Base-by-base conservation (phyloP, 148 eudicot species). In the Vaccinium myrtillus region DNA sequence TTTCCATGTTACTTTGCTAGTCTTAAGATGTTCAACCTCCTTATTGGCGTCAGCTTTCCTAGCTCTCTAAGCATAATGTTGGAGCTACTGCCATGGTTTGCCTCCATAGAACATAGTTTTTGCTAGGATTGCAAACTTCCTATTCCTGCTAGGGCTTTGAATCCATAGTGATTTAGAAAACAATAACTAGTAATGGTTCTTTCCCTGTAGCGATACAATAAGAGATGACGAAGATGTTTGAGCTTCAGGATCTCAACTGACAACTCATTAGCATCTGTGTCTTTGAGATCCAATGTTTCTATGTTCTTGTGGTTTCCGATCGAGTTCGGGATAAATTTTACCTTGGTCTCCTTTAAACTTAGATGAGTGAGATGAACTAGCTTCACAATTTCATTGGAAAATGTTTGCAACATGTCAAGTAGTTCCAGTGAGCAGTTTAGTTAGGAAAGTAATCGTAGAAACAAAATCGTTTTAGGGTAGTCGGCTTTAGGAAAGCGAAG, bases 231-330 rank as follows among this genome's bases (percentile, higher is more conserved):
- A 50, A 50, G 53, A 50, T 50, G 27, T 6, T 79, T 46, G 6
- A 87, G 85, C 81, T 82, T 78, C 23, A 74, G 25, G 82, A 87
- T 87, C 61, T 85, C 86, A 81, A 19, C 6, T 48, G 86, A 86
- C 80, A 87, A 54, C 63, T 79, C 61, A 1, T 4, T 48, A 48
- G 1, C 49, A 48, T 48, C 49, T 48, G 2, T 48, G 49, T 4
- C 6, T 1, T 77, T 78, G 13, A 84, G 61, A 30, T 78, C 82
- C 69, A 84, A 49, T 3, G 69, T 84, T 61, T 84, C 86, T 6
- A 84, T 54, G 15, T 67, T 79, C 54, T 27, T 2, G 6, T 78
- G 86, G 56, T 78, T 27, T 13, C 58, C 36, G 12, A 21, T 59
- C 6, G 21, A 53, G n/a, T 71, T 23, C 0, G 86, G 86, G 43